A percentile compares a stretch with the other conserved stretches of the same genome.
phyloP scores from a whole-genome alignment of 306 rosid species.

The Medicago ruthenica region DNA sequence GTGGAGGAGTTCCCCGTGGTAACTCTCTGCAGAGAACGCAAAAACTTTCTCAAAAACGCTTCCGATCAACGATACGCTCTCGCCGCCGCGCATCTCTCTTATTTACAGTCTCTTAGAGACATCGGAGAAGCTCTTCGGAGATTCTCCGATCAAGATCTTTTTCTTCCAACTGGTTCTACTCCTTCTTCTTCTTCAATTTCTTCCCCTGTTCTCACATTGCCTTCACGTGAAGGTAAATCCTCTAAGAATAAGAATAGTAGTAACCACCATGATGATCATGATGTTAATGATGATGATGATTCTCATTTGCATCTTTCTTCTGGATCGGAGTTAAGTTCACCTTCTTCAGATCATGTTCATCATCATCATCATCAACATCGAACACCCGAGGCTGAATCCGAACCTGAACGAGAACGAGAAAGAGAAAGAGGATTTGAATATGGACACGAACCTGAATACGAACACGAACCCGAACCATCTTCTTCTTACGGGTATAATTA shows the following conservation, averaged over 20 bases:
- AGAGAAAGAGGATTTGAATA: not conserved
- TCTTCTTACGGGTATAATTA: conserved; percentile 23
- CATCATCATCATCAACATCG: conserved; percentile 26
- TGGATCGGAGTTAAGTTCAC: conserved; percentile 60
- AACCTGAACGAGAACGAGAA: not conserved
- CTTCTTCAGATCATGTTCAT: conserved; percentile 65
- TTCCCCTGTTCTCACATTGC: conserved; percentile 92
- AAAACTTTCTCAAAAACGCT: conserved; percentile 72
- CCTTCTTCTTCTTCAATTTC: conserved; percentile 46
- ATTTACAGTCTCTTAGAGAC: conserved; percentile 74
- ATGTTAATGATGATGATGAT: conserved; percentile 40
- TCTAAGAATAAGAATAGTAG: not conserved
- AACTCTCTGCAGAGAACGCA: conserved; percentile 76
- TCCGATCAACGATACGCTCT: conserved; percentile 82
- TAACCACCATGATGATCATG: conserved; percentile 29
- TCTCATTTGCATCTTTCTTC: conserved; percentile 77
- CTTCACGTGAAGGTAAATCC: conserved; percentile 68
- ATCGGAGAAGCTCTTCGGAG: conserved; percentile 79
- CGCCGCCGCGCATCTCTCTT: conserved; percentile 88
- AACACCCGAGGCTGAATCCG: conserved; percentile 48
- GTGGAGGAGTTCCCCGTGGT: conserved; percentile 85
- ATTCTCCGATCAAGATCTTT: conserved; percentile 83
- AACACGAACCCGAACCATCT: not conserved
- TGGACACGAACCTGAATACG: not conserved
- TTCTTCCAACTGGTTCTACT: conserved; percentile 41